Conservation (phyloP, 2,329 filamentous ascomycete genomes). For the Paraconiothyrium sp. region DNA sequence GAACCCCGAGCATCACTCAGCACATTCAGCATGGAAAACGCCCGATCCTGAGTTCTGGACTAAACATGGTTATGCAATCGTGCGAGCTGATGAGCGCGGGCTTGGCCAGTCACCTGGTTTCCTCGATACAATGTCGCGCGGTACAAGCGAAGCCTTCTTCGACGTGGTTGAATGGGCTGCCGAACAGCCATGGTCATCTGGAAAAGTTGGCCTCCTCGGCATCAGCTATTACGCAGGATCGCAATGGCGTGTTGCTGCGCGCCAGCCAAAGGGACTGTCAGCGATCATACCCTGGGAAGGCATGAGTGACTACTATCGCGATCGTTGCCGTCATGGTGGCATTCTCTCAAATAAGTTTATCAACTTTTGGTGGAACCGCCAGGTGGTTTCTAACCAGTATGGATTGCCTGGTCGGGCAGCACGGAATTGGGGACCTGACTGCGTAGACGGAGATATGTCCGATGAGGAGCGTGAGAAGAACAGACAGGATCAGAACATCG, state of each 20-base stretch:
- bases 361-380: slow-evolving; percentile 72
- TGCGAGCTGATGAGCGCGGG: slow-evolving; percentile 61
- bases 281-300: slow-evolving; percentile 66
- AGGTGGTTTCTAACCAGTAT: slow-evolving; percentile 75
- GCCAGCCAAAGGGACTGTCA: slow-evolving; percentile 60
- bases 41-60: slow-evolving; percentile 54
- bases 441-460: slow-evolving; percentile 67
- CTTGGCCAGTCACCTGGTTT: slow-evolving; percentile 62
- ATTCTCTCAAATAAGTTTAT: slow-evolving; percentile 50
- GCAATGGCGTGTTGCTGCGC: slow-evolving; percentile 65
- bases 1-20: slow-evolving; percentile 46
- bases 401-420: slow-evolving; percentile 62
- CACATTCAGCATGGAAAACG: slow-evolving; percentile 58
- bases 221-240: slow-evolving; percentile 64
- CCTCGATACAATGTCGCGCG: slow-evolving; percentile 63
- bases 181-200: slow-evolving; percentile 60
- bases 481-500: slow-evolving; percentile 51
- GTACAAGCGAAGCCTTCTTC: slow-evolving; percentile 62
- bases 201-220: slow-evolving; percentile 61
- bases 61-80: slow-evolving; percentile 48
- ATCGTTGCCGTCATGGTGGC: slow-evolving; percentile 53
- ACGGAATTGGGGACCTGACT: slow-evolving; percentile 64
- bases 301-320: slow-evolving; percentile 65
- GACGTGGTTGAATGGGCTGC: slow-evolving; percentile 64
- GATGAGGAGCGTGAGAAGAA: slow-evolving; percentile 63